Evolutionary conservation across 2,329 filamentous ascomycete species (phyloP).

Genomic region (Triangularia setosa): DNA sequence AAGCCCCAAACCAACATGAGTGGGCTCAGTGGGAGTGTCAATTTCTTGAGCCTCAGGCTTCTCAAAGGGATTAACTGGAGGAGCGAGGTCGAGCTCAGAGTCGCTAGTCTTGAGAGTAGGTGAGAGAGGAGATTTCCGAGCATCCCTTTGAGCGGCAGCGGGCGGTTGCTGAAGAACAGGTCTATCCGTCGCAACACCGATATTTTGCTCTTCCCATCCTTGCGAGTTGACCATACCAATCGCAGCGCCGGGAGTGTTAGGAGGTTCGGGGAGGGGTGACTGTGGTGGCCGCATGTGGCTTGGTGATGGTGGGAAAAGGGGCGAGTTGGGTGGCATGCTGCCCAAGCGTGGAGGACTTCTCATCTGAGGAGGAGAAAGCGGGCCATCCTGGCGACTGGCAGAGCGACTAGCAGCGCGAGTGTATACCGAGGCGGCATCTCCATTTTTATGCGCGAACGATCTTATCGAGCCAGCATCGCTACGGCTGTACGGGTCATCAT

Average conservation of each 20-base stretch:
- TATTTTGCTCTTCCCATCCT: constrained; percentile 19
- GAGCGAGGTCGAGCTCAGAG: constrained; percentile 16
- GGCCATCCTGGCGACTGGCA: constrained; percentile 31
- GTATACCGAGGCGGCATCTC: constrained; percentile 44
- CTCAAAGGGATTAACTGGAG: constrained; percentile 18
- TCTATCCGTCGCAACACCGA: constrained; percentile 3
- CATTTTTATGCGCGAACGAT: constrained; percentile 42
- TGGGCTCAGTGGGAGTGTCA: constrained; percentile 14
- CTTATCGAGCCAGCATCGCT: constrained; percentile 55
- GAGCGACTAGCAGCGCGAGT: constrained; percentile 40
- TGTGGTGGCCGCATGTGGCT: constrained; percentile 20
- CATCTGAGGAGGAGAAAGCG: constrained; percentile 27
- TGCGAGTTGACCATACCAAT: not conserved
- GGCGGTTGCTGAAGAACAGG: constrained; percentile 24
- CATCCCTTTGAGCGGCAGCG: constrained; percentile 19
- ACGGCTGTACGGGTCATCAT: constrained; percentile 80
- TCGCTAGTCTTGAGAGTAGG: constrained; percentile 23
- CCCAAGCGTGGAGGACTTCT: constrained; percentile 30
- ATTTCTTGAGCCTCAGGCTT: constrained; percentile 21
- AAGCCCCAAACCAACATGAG: constrained; percentile 21
- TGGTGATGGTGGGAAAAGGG: constrained; percentile 33
- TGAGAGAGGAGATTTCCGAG: constrained; percentile 15
- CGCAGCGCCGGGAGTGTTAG: constrained; percentile 7
- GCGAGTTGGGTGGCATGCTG: constrained; percentile 36
- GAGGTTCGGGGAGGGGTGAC: not conserved